phyloP scores from a whole-genome alignment of 305 asterid genomes.

The Striga hermonthica region DNA sequence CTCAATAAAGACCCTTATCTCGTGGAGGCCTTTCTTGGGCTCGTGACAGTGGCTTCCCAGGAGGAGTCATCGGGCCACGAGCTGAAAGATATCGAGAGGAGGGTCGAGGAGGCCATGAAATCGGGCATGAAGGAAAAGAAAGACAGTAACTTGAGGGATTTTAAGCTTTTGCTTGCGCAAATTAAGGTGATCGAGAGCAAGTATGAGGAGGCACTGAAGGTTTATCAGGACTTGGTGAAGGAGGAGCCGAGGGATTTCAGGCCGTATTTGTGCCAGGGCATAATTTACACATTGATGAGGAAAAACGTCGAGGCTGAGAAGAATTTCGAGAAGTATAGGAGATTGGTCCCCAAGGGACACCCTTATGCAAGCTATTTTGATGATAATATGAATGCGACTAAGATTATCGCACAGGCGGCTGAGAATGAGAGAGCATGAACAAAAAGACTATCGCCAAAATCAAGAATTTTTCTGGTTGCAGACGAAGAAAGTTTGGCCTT shows the following conservation, averaged over 20 bases:
- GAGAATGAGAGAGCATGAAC: constrained; percentile 61
- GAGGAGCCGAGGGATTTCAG: constrained; percentile 93
- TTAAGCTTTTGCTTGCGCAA: constrained; percentile 75
- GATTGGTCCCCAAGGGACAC: constrained; percentile 78
- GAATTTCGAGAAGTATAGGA: constrained; percentile 69
- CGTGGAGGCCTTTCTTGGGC: constrained; percentile 86
- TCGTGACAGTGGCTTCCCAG: constrained; percentile 61
- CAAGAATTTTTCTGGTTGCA: constrained; percentile 20
- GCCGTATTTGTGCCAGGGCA: constrained; percentile 87
- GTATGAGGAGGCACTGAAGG: constrained; percentile 56
- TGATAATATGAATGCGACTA: constrained; percentile 81
- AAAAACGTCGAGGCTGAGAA: constrained; percentile 72
- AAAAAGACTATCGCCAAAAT: constrained; percentile 27
- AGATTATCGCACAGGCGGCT: constrained; percentile 63
- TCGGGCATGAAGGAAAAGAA: constrained; percentile 59
- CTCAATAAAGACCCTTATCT: constrained; percentile 57
- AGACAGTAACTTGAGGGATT: constrained; percentile 58
- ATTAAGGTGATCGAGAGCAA: constrained; percentile 64
- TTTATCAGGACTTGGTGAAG: constrained; percentile 64
- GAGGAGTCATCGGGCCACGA: constrained; percentile 53
- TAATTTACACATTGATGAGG: constrained; percentile 70
- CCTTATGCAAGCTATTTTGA: constrained; percentile 76
- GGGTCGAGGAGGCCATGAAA: constrained; percentile 48
- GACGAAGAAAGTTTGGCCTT: not conserved
- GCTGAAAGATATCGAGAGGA: constrained; percentile 43